A percentile compares a stretch with the other conserved stretches of the same genome.
phyloP scores from a whole-genome alignment of 495 filamentous ascomycete genomes.

The Letharia lupina region DNA sequence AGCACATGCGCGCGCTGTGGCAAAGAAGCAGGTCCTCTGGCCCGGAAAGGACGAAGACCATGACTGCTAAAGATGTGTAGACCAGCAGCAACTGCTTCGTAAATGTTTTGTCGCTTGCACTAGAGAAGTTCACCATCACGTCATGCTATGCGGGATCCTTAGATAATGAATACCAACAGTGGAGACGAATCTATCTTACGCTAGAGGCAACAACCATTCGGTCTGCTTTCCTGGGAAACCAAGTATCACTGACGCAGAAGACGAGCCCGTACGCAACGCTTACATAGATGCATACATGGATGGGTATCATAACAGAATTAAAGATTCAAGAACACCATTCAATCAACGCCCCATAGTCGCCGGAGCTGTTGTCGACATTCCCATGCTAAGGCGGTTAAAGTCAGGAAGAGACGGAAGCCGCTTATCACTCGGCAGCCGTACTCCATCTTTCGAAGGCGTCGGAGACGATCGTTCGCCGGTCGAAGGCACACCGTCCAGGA shows the following conservation, averaged over 20 bases:
- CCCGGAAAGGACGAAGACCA: constrained; percentile 57
- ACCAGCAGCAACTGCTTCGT: not conserved
- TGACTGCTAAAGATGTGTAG: not conserved
- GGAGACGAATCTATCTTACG: not conserved
- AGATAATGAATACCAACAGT: not conserved
- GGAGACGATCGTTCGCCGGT: constrained; percentile 34
- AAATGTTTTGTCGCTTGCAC: not conserved
- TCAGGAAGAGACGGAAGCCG: constrained; percentile 21
- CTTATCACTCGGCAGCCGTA: constrained; percentile 25
- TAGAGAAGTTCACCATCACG: too few species aligned
- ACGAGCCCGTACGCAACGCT: constrained; percentile 8
- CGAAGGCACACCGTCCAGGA: constrained; percentile 36
- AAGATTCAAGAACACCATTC: constrained; percentile 16
- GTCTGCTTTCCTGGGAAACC: constrained; percentile 1
- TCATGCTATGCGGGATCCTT: not conserved
- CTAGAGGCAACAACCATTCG: not conserved
- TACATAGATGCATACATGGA: constrained; percentile 12
- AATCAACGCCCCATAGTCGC: constrained; percentile 15
- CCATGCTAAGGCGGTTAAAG: constrained; percentile 23
- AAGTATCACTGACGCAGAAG: not conserved
- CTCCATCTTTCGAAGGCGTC: constrained; percentile 32
- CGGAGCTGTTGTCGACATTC: constrained; percentile 5
- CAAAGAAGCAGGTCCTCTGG: constrained; percentile 47
- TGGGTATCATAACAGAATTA: constrained; percentile 18
- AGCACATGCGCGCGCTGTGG: constrained; percentile 46